These are phyloP conservation scores for Acer saccharum DNA, from an alignment of 345 rosid genomes.

Conservation along the genomic window DNA sequence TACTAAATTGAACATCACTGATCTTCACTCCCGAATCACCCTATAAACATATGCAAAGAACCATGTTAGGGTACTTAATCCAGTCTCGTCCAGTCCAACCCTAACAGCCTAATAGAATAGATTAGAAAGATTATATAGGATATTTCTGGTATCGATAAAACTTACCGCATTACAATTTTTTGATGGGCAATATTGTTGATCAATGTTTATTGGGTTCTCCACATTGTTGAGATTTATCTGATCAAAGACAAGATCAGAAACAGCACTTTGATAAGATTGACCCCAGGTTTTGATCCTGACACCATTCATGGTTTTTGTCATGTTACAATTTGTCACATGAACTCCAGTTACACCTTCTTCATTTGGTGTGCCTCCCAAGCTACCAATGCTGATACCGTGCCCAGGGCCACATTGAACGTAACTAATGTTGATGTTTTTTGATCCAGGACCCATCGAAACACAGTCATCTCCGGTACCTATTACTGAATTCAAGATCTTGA, in stretches of 20 bases:
- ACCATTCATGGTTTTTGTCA: background rate
- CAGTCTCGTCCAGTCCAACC: too few species aligned
- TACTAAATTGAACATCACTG: conserved; percentile 15
- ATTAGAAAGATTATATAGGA: too few species aligned
- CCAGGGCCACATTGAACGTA: conserved; percentile 32
- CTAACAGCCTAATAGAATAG: too few species aligned
- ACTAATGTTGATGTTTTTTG: conserved; percentile 14
- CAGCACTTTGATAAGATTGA: too few species aligned
- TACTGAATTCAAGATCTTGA: conserved; percentile 20
- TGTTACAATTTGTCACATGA: background rate
- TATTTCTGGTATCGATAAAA: too few species aligned
- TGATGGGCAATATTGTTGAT: too few species aligned
- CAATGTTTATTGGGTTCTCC: too few species aligned
- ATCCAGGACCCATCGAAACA: conserved; percentile 30
- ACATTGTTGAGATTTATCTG: too few species aligned
- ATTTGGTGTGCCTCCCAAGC: background rate
- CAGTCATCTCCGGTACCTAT: conserved; percentile 38
- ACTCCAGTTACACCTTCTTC: background rate
- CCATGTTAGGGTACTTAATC: too few species aligned
- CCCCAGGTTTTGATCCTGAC: background rate
- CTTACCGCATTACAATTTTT: too few species aligned
- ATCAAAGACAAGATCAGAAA: too few species aligned
- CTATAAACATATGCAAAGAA: background rate
- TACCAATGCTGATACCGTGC: conserved; percentile 30
- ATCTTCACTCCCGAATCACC: conserved; percentile 21